These are phyloP conservation scores for Triticum turgidum DNA, from an alignment of 176 grass and related monocot species.

Conservation along the genomic window DNA sequence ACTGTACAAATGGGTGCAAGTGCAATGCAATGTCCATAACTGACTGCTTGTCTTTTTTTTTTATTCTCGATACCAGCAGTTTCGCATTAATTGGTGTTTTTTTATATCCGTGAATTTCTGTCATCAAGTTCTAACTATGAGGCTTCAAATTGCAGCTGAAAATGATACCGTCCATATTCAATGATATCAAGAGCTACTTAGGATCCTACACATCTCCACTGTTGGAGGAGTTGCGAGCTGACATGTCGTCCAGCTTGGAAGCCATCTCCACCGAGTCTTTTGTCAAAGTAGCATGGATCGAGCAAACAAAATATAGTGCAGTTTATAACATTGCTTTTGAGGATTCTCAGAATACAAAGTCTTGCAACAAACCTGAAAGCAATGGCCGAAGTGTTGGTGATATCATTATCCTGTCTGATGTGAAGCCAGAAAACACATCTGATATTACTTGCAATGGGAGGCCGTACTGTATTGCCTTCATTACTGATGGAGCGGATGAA, in stretches of 20 bases:
- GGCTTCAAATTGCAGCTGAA: conserved; percentile 39
- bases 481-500: conserved; percentile 40
- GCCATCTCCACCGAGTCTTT: conserved; percentile 34
- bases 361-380: conserved; percentile 15
- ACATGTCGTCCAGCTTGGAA: conserved; percentile 50
- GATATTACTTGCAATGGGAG: conserved; percentile 28
- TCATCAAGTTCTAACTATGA: not conserved
- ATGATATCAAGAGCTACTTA: conserved; percentile 34
- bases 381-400: conserved; percentile 51
- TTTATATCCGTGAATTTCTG: not conserved
- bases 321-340: conserved; percentile 11
- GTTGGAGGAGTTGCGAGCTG: conserved; percentile 58
- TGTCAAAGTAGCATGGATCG: conserved; percentile 31
- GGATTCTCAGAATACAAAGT: not conserved
- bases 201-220: conserved; percentile 44
- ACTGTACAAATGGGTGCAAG: not conserved
- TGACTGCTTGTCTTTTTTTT: not conserved
- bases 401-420: conserved; percentile 53
- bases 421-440: conserved; percentile 24
- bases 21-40: not conserved
- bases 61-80: not conserved
- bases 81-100: not conserved
- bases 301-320: not conserved
- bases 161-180: conserved; percentile 50
- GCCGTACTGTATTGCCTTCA: conserved; percentile 27